A percentile compares a stretch with the other conserved stretches of the same genome.
Conservation (phyloP, 2,329 filamentous ascomycete genomes). For the Venturia pyrina region DNA sequence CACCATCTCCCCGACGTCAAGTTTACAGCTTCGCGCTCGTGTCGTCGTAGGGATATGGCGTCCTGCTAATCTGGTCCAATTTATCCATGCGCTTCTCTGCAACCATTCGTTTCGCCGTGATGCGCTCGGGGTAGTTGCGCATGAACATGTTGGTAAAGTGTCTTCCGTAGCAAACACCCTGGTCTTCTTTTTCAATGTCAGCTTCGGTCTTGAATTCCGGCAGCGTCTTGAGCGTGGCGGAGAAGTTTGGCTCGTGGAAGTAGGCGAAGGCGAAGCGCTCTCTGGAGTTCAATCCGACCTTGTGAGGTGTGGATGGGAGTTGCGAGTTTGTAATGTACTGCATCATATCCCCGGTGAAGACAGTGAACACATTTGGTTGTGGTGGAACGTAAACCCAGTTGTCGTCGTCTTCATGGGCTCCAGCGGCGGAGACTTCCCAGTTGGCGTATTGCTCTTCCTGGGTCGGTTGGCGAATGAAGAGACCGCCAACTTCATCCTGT, state of each 20-base stretch:
- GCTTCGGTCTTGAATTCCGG: constrained; percentile 21
- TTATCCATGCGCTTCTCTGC: constrained; percentile 14
- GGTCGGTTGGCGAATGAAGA: constrained; percentile 38
- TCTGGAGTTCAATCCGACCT: constrained; percentile 39
- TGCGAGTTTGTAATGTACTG: constrained; percentile 39
- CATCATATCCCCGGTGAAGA: constrained; percentile 46
- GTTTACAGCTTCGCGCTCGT: not conserved
- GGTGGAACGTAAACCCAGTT: constrained; percentile 42
- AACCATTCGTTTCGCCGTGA: constrained; percentile 30
- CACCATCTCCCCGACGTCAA: not conserved
- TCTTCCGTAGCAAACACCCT: constrained; percentile 42
- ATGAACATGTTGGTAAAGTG: constrained; percentile 45
- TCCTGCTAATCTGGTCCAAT: constrained; percentile 5
- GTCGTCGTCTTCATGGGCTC: constrained; percentile 34
- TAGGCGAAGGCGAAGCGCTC: constrained; percentile 42
- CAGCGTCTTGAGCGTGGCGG: constrained; percentile 35
- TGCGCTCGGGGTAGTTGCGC: constrained; percentile 39
- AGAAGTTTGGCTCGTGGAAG: constrained; percentile 43
- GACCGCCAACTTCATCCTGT: constrained; percentile 41
- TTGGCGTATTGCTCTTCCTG: constrained; percentile 34
- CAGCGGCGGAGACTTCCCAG: constrained; percentile 37
- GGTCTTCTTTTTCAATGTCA: constrained; percentile 9
- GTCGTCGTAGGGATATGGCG: not conserved
- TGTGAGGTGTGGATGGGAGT: constrained; percentile 40
- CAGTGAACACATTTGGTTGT: constrained; percentile 34